Base-by-base conservation (phyloP, 495 filamentous ascomycete species). In the Aspergillus saccharolyticus region DNA sequence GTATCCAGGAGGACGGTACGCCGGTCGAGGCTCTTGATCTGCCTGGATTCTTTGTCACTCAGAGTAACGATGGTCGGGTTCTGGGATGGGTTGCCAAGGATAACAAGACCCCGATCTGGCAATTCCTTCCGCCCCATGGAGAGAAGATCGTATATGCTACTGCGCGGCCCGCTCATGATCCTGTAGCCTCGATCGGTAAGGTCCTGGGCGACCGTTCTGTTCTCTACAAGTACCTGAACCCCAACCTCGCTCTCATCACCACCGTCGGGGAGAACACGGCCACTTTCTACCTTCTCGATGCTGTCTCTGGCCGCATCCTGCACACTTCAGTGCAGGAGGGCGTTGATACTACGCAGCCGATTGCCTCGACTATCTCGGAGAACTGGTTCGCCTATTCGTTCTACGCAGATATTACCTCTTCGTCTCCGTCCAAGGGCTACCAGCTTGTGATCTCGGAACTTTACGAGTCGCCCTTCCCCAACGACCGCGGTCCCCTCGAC, bases 331-430 rank as follows among this genome's bases (percentile, higher is more conserved):
- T 78, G 3, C 88, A 96, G 66, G 68, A 79, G 16, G 87, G 84
- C 16, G 85, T 95, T 33, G 95, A 97, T 67, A 78, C 81, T 1
- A 78, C 73, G 10, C 87, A 90, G 60, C 83, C 87, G 2, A 90
- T 97, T 60, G 72, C 85, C 19, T 89, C 89, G 39, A 81, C 81
- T 30, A 74, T 97, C 25, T 87, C 90, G 4, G 94, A 97, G 76
- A 97, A 99, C 75, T 97, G 92, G 91, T 90, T 96, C 69, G 78
- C 89, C 22, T 96, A 94, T 77, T 87, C 90, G n/a, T 89, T 92
- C 75, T 93, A 80, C 66, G 83, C 80, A 42, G 79, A 89, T 54
- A 74, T 80, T 22, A 53, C 56, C 58, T 65, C 74, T 2, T 63
- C 77, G 21, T 77, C 85, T 46, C 70, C 83, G 2, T 76, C 90